Evolutionary conservation across 441 rosid species (phyloP).

Genomic region (Kokia cookei): DNA sequence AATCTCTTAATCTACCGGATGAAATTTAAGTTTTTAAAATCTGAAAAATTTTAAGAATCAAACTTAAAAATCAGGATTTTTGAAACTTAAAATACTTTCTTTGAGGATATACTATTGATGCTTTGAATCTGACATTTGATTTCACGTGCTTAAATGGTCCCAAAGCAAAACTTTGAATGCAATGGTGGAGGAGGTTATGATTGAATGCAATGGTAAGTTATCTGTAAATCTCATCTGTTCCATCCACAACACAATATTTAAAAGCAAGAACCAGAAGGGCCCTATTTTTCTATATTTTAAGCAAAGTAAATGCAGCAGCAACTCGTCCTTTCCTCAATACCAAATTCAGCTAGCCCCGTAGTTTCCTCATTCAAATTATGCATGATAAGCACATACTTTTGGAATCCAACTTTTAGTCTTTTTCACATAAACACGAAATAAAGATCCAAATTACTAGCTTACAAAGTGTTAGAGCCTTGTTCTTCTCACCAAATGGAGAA

Average conservation of each 20-base stretch:
- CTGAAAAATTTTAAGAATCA: too few relatives aligned
- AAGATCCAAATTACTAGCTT: not conserved
- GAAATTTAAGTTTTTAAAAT: too few relatives aligned
- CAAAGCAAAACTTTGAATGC: not conserved
- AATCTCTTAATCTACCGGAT: too few relatives aligned
- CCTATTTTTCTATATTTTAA: not conserved
- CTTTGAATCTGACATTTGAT: constrained; percentile 23
- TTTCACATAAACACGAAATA: not conserved
- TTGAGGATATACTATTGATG: constrained; percentile 6
- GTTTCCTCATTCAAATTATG: not conserved
- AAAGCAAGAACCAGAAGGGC: not conserved
- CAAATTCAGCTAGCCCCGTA: not conserved
- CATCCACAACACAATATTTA: not conserved
- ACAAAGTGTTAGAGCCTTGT: not conserved
- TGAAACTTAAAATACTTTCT: not conserved
- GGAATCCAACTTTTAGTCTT: not conserved
- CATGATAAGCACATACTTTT: not conserved
- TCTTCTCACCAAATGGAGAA: not conserved
- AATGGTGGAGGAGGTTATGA: not conserved
- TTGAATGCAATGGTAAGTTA: not conserved
- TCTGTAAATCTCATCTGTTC: not conserved
- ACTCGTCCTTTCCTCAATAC: too few relatives aligned
- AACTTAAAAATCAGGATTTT: too few relatives aligned
- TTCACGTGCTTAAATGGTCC: constrained; percentile 21
- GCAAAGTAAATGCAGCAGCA: not conserved